phyloP scores from a whole-genome alignment of 768 basidiomycete genomes.

The Hygrocybe coccinea region DNA sequence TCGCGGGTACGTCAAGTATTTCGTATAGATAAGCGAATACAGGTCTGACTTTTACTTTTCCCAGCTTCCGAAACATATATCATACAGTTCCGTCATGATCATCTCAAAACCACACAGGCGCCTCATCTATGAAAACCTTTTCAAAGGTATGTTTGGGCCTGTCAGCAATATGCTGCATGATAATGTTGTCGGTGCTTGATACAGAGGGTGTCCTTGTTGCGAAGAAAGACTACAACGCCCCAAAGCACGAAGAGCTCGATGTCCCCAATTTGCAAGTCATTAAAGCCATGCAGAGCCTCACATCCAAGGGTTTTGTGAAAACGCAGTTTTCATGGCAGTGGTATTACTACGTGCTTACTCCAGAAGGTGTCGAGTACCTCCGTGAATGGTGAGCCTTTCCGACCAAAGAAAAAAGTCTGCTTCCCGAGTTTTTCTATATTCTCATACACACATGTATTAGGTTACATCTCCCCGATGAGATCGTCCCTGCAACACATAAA shows the following conservation, averaged over 20 bases:
- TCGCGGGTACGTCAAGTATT: no score
- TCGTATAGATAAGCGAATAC: no score
- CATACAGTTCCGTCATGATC: slow-evolving; percentile 64
- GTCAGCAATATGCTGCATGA: no score
- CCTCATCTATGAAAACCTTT: slow-evolving; percentile 98
- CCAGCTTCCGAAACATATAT: no score
- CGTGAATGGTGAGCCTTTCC: slow-evolving; percentile 63
- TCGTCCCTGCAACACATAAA: slow-evolving; percentile 97
- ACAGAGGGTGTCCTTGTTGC: slow-evolving; percentile 97
- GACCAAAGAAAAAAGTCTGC: not conserved
- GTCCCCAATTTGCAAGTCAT: slow-evolving; percentile 68
- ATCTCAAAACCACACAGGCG: slow-evolving; percentile 95
- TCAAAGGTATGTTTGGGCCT: slow-evolving; percentile 80
- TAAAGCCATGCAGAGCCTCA: slow-evolving; percentile 67
- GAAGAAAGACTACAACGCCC: slow-evolving; percentile 98
- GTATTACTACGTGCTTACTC: slow-evolving; percentile 97
- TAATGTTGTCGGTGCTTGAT: not conserved
- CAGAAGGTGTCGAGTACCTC: slow-evolving; percentile 96
- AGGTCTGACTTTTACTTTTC: no score
- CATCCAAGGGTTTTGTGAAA: slow-evolving; percentile 84
- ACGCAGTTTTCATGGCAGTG: slow-evolving; percentile 99
- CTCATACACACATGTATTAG: slow-evolving; percentile 31
- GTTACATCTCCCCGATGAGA: slow-evolving; percentile 92
- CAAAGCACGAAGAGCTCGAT: slow-evolving; percentile 89
- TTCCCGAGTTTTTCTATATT: no score